These are phyloP conservation scores for Pichia norvegensis DNA, from an alignment of 1,139 yeast species.

Conservation along the genomic window DNA sequence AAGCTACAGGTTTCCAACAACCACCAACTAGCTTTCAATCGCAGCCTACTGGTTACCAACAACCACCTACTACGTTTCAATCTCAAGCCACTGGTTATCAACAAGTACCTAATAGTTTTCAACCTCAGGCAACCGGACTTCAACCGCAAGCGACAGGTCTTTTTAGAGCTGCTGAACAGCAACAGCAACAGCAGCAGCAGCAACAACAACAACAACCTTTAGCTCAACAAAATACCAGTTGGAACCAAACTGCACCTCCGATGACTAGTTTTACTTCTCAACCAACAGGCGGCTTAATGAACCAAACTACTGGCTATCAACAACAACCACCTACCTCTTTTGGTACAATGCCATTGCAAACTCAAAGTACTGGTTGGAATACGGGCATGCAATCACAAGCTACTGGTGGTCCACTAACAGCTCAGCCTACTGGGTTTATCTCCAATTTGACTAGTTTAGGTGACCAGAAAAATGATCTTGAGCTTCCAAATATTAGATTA, in stretches of 20 bases:
- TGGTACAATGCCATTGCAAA: constrained; percentile 29
- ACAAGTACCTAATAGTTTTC: constrained; percentile 13
- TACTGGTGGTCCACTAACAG: constrained; percentile 30
- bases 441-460: constrained; percentile 30
- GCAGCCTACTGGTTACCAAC: constrained; percentile 21
- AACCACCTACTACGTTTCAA: constrained; percentile 12
- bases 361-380: constrained; percentile 29
- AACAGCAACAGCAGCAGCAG: constrained; percentile 12
- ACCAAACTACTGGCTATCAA: constrained; percentile 28
- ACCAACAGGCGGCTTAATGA: constrained; percentile 23
- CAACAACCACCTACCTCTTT: constrained; percentile 26
- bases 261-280: constrained; percentile 19
- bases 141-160: constrained; percentile 26
- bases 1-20: constrained; percentile 16
- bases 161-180: constrained; percentile 22
- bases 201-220: constrained; percentile 21
- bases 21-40: constrained; percentile 13
- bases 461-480: constrained; percentile 33
- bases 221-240: constrained; percentile 24
- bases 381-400: constrained; percentile 9
- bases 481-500: constrained; percentile 61
- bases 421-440: constrained; percentile 34
- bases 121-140: constrained; percentile 15
- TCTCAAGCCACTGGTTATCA: constrained; percentile 27
- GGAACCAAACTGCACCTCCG: constrained; percentile 13